These are phyloP conservation scores for Zasmidium angulare DNA, from an alignment of 2,329 filamentous ascomycete species.

Conservation along the genomic window DNA sequence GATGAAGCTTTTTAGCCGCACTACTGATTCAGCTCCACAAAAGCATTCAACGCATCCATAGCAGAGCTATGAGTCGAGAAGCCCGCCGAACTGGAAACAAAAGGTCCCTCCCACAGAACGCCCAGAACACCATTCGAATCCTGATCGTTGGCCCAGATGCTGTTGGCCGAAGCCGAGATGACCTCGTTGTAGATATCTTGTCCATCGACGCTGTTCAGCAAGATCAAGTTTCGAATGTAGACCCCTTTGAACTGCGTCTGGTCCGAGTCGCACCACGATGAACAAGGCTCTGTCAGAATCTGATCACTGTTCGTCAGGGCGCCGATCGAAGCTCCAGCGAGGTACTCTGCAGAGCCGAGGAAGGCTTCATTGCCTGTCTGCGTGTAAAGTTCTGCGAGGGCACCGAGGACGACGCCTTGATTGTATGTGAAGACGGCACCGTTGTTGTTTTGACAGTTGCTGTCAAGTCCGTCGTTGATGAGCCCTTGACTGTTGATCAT, in stretches of 20 bases:
- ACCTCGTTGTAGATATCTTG: constrained; percentile 51
- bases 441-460: constrained; percentile 54
- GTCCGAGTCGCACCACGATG: constrained; percentile 36
- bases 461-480: constrained; percentile 55
- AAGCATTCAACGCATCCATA: constrained; percentile 19
- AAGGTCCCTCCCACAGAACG: constrained; percentile 63
- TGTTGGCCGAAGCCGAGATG: constrained; percentile 61
- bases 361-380: constrained; percentile 31
- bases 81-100: constrained; percentile 30
- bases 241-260: constrained; percentile 69
- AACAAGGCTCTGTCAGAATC: constrained; percentile 40
- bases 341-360: constrained; percentile 35
- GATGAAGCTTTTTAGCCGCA: neutral
- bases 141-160: constrained; percentile 62
- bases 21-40: neutral
- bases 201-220: constrained; percentile 54
- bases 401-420: constrained; percentile 61
- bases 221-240: constrained; percentile 63
- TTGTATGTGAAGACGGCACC: constrained; percentile 48
- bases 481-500: constrained; percentile 51
- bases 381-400: constrained; percentile 52
- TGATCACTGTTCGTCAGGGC: constrained; percentile 32
- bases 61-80: constrained; percentile 31
- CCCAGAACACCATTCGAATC: constrained; percentile 55
- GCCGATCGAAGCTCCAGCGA: constrained; percentile 41